Evolutionary conservation across 192 early-diverging fungal genomes (phyloP).

Genomic region (Coemansia sp.): DNA sequence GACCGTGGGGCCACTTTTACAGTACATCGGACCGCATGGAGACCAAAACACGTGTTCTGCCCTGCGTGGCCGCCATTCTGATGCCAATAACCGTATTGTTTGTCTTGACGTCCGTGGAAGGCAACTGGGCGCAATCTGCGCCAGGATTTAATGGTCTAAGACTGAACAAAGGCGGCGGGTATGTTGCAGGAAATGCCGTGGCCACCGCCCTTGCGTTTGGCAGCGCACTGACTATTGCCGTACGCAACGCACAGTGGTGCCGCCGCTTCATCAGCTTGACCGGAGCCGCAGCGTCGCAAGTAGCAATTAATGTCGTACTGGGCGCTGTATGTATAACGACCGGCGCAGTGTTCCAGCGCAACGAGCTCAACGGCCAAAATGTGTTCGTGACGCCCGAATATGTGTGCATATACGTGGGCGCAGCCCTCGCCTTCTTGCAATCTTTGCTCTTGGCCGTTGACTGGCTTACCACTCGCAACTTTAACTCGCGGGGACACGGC

Average conservation of each 20-base stretch:
- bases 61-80: slow-evolving; percentile 35
- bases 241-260: slow-evolving; percentile 25
- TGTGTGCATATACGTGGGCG: slow-evolving; percentile 46
- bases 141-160: slow-evolving; percentile 30
- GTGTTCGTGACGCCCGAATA: slow-evolving; percentile 52
- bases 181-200: slow-evolving; percentile 44
- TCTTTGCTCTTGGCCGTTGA: slow-evolving; percentile 29
- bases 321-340: slow-evolving; percentile 36
- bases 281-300: slow-evolving; percentile 22
- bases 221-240: slow-evolving; percentile 36
- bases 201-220: slow-evolving; percentile 45
- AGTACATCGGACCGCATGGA: slow-evolving; percentile 24
- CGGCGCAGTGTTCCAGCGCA: slow-evolving; percentile 47
- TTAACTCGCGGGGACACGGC: slow-evolving; percentile 45
- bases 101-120: slow-evolving; percentile 50
- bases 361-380: slow-evolving; percentile 23
- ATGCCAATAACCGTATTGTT: slow-evolving; percentile 44
- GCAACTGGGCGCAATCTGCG: slow-evolving; percentile 41
- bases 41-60: slow-evolving; percentile 41
- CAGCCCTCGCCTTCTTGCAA: slow-evolving; percentile 38
- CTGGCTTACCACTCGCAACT: slow-evolving; percentile 39
- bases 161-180: slow-evolving; percentile 36
- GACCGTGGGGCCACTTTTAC: slow-evolving; percentile 38
- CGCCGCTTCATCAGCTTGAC: slow-evolving; percentile 30
- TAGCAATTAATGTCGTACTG: slow-evolving; percentile 36